These are phyloP conservation scores for Spathaspora sp. DNA, from an alignment of 1,139 yeast genomes.

Conservation along the genomic window DNA sequence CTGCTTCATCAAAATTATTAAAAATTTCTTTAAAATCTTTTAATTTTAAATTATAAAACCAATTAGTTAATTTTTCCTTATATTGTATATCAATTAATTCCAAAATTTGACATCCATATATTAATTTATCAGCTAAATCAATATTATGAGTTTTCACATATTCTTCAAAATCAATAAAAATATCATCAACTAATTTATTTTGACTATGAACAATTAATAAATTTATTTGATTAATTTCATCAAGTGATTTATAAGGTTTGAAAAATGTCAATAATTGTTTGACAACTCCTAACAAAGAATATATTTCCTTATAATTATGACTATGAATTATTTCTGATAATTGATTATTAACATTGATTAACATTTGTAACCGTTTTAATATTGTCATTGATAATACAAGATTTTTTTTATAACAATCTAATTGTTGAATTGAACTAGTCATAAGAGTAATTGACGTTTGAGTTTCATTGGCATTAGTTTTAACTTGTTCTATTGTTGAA, in stretches of 20 bases:
- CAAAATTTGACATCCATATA: slow-evolving; percentile 69
- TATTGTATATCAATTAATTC: slow-evolving; percentile 65
- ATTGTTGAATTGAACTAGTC: slow-evolving; percentile 73
- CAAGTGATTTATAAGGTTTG: slow-evolving; percentile 79
- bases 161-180: slow-evolving; percentile 71
- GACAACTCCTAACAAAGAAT: slow-evolving; percentile 71
- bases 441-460: slow-evolving; percentile 64
- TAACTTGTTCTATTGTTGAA: slow-evolving; percentile 17
- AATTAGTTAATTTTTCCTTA: slow-evolving; percentile 61
- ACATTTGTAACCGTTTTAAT: slow-evolving; percentile 82
- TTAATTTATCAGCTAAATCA: slow-evolving; percentile 30
- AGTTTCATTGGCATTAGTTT: slow-evolving; percentile 39
- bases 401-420: slow-evolving; percentile 83
- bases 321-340: slow-evolving; percentile 48
- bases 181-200: slow-evolving; percentile 64
- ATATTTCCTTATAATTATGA: slow-evolving; percentile 63
- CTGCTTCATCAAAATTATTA: slow-evolving; percentile 83
- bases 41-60: slow-evolving; percentile 73
- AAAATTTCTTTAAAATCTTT: slow-evolving; percentile 77
- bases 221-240: slow-evolving; percentile 73
- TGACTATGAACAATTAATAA: slow-evolving; percentile 64
- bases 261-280: slow-evolving; percentile 76
- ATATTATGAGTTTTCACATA: slow-evolving; percentile 18
- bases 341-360: slow-evolving; percentile 73
- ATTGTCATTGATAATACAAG: slow-evolving; percentile 82